Percentiles rank a stretch among this genome's conserved stretches.
These are phyloP conservation scores for Epichloe uncinata DNA, from an alignment of 2,329 filamentous ascomycete genomes.

Conservation along the genomic window DNA sequence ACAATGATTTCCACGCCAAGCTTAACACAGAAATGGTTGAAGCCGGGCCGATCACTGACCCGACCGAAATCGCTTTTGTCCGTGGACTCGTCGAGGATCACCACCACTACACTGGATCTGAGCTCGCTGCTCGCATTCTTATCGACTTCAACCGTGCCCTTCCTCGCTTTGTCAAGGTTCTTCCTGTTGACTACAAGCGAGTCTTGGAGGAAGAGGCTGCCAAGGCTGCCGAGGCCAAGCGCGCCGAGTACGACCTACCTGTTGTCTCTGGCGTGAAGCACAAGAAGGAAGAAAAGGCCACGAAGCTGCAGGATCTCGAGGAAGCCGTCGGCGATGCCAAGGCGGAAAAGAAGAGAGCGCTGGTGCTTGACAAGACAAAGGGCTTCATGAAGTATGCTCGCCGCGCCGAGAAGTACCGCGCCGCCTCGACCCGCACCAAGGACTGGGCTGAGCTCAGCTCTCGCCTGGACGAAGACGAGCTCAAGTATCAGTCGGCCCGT, in stretches of 20 bases:
- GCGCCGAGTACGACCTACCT: constrained; percentile 69
- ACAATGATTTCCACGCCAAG: constrained; percentile 81
- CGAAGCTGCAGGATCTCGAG: constrained; percentile 71
- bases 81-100: constrained; percentile 91
- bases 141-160: constrained; percentile 92
- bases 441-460: constrained; percentile 89
- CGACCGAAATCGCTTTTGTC: constrained; percentile 76
- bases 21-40: constrained; percentile 98
- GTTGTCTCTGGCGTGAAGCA: constrained; percentile 53
- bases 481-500: constrained; percentile 91
- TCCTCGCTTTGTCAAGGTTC: constrained; percentile 81
- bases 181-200: constrained; percentile 93
- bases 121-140: constrained; percentile 81
- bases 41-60: constrained; percentile 69
- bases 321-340: constrained; percentile 77
- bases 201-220: constrained; percentile 75
- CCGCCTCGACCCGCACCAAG: constrained; percentile 67
- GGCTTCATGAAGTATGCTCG: constrained; percentile 97
- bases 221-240: constrained; percentile 76
- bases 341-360: constrained; percentile 76
- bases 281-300: constrained; percentile 54
- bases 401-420: constrained; percentile 84
- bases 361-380: constrained; percentile 93
- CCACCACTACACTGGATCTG: constrained; percentile 94
- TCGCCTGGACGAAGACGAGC: constrained; percentile 81